Percentiles rank a stretch among this genome's conserved stretches.
These are phyloP conservation scores for Aphanomyces invadans DNA, from an alignment of 352 stramenopile genomes.

Conservation along the genomic window DNA sequence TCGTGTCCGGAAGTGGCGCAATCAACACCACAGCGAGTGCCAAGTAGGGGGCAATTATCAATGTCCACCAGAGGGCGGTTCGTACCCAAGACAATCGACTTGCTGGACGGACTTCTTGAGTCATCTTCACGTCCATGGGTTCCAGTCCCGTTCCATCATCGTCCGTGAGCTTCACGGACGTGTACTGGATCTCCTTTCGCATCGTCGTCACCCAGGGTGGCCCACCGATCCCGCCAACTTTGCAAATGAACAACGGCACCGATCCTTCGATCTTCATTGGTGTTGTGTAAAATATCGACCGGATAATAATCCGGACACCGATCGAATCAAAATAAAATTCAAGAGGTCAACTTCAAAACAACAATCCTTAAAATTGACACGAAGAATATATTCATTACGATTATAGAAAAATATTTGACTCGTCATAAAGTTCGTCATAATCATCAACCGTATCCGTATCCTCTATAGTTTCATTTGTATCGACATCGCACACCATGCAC, in stretches of 20 bases:
- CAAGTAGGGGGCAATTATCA: constrained; percentile 17
- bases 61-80: constrained; percentile 11
- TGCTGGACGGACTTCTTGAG: constrained; percentile 1
- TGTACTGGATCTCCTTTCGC: constrained; percentile 23
- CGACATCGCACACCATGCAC: no score
- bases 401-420: no score
- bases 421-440: no score
- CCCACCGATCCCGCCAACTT: background rate
- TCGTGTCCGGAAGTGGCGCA: background rate
- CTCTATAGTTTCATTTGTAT: no score
- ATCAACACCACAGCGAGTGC: background rate
- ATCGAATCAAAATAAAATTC: background rate
- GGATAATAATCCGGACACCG: background rate
- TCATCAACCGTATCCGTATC: no score
- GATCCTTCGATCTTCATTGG: constrained; percentile 11
- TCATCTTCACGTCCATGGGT: constrained; percentile 19
- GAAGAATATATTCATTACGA: no score
- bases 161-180: constrained; percentile 21
- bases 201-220: background rate
- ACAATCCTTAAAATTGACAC: no score
- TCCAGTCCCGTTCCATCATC: constrained; percentile 4
- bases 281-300: background rate
- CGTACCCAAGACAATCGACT: background rate
- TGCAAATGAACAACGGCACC: constrained; percentile 10
- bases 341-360: background rate